Conservation (phyloP, 352 stramenopile genomes). For the Pythium volutum region DNA sequence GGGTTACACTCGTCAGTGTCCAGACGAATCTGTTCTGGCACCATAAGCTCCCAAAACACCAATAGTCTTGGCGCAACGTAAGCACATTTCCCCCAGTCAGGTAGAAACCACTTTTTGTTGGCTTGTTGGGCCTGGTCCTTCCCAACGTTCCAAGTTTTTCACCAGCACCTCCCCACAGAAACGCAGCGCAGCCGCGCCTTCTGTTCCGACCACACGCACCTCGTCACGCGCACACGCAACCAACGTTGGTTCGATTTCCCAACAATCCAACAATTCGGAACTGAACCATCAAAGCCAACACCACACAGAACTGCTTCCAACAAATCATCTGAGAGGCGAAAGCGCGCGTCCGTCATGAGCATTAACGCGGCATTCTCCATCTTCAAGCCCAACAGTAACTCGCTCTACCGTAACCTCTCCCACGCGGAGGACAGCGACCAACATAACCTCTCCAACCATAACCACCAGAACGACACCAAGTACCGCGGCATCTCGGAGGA, state of each 20-base stretch:
- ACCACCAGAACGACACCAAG: conserved; percentile 11
- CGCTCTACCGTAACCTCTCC: conserved; percentile 21
- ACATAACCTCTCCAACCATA: background rate
- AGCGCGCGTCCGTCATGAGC: conserved; percentile 8
- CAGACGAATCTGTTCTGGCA: background rate
- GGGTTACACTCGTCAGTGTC: conserved; percentile 1
- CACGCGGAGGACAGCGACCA: background rate
- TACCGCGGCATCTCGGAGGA: conserved; percentile 15
- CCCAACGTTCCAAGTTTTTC: background rate
- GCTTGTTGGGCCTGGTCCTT: background rate
- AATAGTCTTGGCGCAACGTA: too few relatives aligned
- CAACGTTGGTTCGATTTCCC: background rate
- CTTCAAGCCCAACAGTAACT: conserved; percentile 21
- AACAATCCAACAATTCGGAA: background rate
- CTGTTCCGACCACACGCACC: background rate
- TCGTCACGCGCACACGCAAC: background rate
- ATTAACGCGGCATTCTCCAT: conserved; percentile 28
- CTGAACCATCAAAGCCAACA: background rate
- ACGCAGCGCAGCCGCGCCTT: conserved; percentile 9
- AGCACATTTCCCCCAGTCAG: background rate
- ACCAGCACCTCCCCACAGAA: background rate
- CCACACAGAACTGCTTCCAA: background rate
- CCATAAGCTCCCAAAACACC: background rate
- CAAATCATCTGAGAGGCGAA: background rate
- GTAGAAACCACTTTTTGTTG: background rate